These are phyloP conservation scores for Myxozyma lipomycoides DNA, from an alignment of 805 yeast genomes.

Conservation along the genomic window DNA sequence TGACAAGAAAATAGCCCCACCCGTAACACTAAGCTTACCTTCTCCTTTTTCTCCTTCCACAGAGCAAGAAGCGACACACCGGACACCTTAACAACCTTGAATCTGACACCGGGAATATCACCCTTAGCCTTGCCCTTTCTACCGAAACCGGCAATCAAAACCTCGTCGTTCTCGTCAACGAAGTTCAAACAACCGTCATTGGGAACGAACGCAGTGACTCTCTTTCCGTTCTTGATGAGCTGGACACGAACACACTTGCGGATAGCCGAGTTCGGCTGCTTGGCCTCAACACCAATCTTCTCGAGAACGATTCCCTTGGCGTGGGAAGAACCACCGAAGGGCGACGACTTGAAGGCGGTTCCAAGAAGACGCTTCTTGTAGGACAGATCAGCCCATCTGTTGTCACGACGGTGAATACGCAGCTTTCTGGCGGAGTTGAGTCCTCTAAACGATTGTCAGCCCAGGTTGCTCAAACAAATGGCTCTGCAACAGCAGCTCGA, in stretches of 20 bases:
- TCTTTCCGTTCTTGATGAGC: conserved; percentile 99
- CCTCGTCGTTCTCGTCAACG: conserved; percentile 99
- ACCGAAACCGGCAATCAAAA: conserved; percentile 99
- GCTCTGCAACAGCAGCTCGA: too few relatives aligned
- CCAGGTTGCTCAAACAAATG: neutral
- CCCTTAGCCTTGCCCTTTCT: conserved; percentile 99
- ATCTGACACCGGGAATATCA: conserved; percentile 99
- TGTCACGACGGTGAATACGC: conserved; percentile 99
- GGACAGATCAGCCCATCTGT: conserved; percentile 99
- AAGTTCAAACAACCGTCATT: conserved; percentile 99
- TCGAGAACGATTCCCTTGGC: conserved; percentile 99
- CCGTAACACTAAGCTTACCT: conserved; percentile 85
- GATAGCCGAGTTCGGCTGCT: conserved; percentile 99
- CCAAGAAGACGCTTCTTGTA: conserved; percentile 99
- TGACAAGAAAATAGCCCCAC: neutral
- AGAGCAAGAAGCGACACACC: conserved; percentile 99
- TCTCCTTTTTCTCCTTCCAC: conserved; percentile 99
- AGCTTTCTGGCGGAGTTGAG: conserved; percentile 99
- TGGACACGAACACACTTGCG: conserved; percentile 99
- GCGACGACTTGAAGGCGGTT: conserved; percentile 99
- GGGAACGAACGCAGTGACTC: conserved; percentile 99
- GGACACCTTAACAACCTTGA: conserved; percentile 99
- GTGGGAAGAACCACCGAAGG: conserved; percentile 99
- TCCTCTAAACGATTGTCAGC: conserved; percentile 59
- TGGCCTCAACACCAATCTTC: conserved; percentile 99